A percentile compares a stretch with the other conserved stretches of the same genome.
phyloP scores from a whole-genome alignment of 2,329 filamentous ascomycete species.

The Calonectria multiphialidica region DNA sequence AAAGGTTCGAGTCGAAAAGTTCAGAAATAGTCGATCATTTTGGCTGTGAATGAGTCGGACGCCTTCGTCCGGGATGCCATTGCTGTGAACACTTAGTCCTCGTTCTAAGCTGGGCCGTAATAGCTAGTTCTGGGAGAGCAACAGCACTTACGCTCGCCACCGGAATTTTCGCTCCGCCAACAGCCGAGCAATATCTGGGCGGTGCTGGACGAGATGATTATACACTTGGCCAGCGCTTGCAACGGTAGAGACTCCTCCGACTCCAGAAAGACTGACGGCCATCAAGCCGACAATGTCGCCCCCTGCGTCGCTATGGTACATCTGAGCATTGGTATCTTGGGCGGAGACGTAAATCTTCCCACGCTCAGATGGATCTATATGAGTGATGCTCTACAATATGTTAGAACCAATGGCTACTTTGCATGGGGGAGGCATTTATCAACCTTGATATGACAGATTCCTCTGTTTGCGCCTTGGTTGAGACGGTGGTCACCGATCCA shows the following conservation, averaged over 20 bases:
- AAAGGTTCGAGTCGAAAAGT: conserved; percentile 11
- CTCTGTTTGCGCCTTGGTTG: conserved; percentile 4
- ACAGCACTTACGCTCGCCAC: neutral
- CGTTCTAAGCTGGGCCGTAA: neutral
- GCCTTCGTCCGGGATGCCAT: neutral
- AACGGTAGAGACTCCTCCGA: neutral
- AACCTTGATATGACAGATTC: conserved; percentile 1
- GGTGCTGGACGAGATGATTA: conserved; percentile 1
- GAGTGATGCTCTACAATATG: neutral
- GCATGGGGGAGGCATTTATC: too few species aligned
- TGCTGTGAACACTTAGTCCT: neutral
- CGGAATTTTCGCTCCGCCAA: neutral
- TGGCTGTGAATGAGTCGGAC: neutral
- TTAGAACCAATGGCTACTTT: neutral
- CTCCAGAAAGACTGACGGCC: neutral
- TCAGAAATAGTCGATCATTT: neutral
- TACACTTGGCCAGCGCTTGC: conserved; percentile 8
- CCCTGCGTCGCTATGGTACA: conserved; percentile 6
- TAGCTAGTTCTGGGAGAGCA: neutral
- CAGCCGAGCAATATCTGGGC: conserved; percentile 8
- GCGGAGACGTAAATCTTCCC: conserved; percentile 8
- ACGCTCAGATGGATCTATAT: neutral
- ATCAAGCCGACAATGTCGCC: conserved; percentile 7
- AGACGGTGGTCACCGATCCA: conserved; percentile 3
- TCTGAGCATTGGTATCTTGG: conserved; percentile 11